phyloP scores from a whole-genome alignment of 345 rosid genomes.

The Eucalyptus leucophloia region DNA sequence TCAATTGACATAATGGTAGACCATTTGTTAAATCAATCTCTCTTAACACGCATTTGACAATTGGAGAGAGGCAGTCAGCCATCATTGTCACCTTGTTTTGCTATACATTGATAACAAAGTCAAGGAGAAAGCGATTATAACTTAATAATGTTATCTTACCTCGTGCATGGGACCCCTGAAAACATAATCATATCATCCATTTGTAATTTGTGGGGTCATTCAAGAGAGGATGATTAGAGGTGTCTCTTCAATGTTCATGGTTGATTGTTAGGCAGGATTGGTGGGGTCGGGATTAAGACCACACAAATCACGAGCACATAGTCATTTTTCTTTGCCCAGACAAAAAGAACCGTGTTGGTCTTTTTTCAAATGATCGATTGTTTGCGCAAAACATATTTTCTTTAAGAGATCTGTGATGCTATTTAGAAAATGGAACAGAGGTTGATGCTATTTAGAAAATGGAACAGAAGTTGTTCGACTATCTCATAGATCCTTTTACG shows the following conservation, averaged over 20 bases:
- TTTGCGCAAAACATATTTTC: neutral
- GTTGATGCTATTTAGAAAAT: neutral
- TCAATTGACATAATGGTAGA: neutral
- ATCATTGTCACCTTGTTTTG: neutral
- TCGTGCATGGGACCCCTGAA: neutral
- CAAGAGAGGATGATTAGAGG: neutral
- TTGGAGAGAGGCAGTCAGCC: neutral
- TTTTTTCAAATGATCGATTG: neutral
- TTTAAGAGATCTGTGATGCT: neutral
- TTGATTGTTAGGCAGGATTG: neutral
- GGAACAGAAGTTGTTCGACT: neutral
- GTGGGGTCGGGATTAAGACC: neutral
- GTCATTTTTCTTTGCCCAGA: neutral
- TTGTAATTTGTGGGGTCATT: neutral
- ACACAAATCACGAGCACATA: neutral
- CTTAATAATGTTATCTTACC: neutral
- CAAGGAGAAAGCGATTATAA: neutral
- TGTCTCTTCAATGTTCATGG: neutral
- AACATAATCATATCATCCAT: neutral
- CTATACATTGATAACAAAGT: neutral
- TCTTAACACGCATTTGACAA: neutral
- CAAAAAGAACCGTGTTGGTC: neutral
- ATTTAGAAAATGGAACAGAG: neutral
- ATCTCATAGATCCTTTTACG: neutral
- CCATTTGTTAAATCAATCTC: neutral